Percentiles rank a stretch among this genome's conserved stretches.
Evolutionary conservation across 805 yeast genomes (phyloP).

Genomic region (Dipodascopsis tothii): DNA sequence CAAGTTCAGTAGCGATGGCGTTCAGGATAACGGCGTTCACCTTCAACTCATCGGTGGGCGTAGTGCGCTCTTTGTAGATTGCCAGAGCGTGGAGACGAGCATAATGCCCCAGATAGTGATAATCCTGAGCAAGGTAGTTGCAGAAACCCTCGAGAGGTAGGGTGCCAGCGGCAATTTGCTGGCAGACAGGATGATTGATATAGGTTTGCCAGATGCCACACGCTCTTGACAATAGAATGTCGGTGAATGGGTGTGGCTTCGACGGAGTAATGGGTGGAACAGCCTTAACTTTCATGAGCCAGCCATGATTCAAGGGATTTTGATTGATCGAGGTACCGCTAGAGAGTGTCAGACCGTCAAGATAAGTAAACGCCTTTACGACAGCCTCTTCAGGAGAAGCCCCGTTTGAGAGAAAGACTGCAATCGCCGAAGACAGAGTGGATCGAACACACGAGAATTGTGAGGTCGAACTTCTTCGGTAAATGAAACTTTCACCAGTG

Average conservation of each 20-base stretch:
- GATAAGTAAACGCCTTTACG: not conserved
- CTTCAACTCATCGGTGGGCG: not conserved
- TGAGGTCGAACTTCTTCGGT: not conserved
- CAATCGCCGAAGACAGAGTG: not conserved
- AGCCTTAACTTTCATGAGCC: not conserved
- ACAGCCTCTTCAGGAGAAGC: not conserved
- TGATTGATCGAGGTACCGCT: not conserved
- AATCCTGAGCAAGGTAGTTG: conserved; percentile 1
- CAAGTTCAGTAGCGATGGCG: conserved; percentile 1
- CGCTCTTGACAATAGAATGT: not conserved
- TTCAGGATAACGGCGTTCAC: not conserved
- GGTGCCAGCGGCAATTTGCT: not conserved
- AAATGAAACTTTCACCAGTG: not conserved
- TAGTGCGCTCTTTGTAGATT: not conserved
- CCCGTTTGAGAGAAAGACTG: not conserved
- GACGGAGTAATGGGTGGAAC: not conserved
- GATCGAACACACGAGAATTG: not conserved
- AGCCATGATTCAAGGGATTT: not conserved
- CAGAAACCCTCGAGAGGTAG: not conserved
- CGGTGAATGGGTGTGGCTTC: not conserved
- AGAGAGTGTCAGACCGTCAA: not conserved
- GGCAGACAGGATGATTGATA: conserved; percentile 2
- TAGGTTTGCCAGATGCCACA: not conserved
- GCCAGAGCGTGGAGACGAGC: conserved; percentile 1
- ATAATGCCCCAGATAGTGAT: conserved; percentile 1